These are phyloP conservation scores for Pseudogymnoascus sp. DNA, from an alignment of 2,329 filamentous ascomycete genomes.

Conservation along the genomic window DNA sequence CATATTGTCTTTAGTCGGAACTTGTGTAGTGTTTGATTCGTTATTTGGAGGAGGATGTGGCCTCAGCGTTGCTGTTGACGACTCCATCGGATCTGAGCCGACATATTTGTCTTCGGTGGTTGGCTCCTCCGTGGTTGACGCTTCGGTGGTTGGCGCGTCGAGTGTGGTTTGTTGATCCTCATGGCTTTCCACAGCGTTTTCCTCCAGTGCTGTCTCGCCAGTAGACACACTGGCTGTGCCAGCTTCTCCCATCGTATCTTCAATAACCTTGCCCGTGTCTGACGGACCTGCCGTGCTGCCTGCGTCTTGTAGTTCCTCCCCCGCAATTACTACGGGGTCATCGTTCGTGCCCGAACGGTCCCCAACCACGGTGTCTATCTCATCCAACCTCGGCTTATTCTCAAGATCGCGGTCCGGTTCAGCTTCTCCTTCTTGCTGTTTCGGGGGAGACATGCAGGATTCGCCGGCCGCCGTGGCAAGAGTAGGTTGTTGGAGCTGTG, in stretches of 20 bases:
- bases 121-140: neutral
- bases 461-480: neutral
- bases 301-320: neutral
- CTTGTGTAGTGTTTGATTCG: slow-evolving; percentile 6
- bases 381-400: slow-evolving; percentile 5
- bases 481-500: neutral
- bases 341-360: neutral
- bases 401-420: slow-evolving; percentile 7
- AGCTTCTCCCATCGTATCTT: neutral
- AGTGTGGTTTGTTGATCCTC: neutral
- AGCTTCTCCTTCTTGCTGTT: slow-evolving; percentile 11
- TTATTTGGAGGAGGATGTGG: slow-evolving; percentile 19
- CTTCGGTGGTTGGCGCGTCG: slow-evolving; percentile 9
- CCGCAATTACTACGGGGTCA: neutral
- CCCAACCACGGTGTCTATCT: neutral
- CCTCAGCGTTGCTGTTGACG: slow-evolving; percentile 31
- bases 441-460: slow-evolving; percentile 9
- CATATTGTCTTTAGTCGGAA: slow-evolving; percentile 24
- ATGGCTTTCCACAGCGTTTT: neutral
- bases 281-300: slow-evolving; percentile 9
- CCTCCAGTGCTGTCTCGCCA: neutral
- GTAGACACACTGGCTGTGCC: neutral
- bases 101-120: slow-evolving; percentile 3
- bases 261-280: neutral
- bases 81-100: slow-evolving; percentile 28